Base-by-base conservation (phyloP, 441 rosid genomes). In the Macaranga tanarius region DNA sequence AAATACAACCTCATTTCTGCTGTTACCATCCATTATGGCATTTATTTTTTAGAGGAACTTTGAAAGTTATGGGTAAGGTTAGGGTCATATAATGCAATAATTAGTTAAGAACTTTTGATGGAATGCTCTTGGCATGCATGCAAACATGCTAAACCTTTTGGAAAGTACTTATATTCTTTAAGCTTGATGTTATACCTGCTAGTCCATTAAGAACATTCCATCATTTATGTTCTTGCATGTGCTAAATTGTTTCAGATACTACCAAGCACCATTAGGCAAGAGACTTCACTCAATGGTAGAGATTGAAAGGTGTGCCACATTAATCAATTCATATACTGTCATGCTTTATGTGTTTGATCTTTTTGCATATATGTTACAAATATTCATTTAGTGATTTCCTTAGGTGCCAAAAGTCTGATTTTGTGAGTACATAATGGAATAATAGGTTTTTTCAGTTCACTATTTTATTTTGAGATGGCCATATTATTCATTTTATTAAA, bases 211-310 rank as follows among this genome's bases (percentile, higher is more conserved):
- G 6, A 2, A 66, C 52, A 23, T 13, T n/a, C 38, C 58, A 59
- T 67, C 4, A 62, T 74, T 17, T 13, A 42, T 62, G 58, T 28
- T 3, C 10, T 62, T 68, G 23, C 47, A 38, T 51, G 31, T 62
- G 70, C n/a, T 72, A 19, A 19, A 50, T 65, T 28, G 9, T 75
- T 82, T 84, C 87, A 94, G 99, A 73, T 95, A 95, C 83, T 92
- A 95, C 58, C 85, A 76, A 74, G 82, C 99, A 63, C 97, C 99
- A 0, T 79, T 92, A 19, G 99, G 99, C 73, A 92, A 95, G 89
- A 90, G 84, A 79, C 88, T 95, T 69, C 95, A 96, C 62, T 92
- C 99, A 23, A 87, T 74, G 85, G 91, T 89, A 25, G 99, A 95
- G 83, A 68, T 95, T 66, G 89, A 89, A 75, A 95, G 88, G 99